Evolutionary conservation across 306 rosid genomes (phyloP), one percentile per base, ranked within the genome.

Genomic region (Arachis stenosperma): DNA sequence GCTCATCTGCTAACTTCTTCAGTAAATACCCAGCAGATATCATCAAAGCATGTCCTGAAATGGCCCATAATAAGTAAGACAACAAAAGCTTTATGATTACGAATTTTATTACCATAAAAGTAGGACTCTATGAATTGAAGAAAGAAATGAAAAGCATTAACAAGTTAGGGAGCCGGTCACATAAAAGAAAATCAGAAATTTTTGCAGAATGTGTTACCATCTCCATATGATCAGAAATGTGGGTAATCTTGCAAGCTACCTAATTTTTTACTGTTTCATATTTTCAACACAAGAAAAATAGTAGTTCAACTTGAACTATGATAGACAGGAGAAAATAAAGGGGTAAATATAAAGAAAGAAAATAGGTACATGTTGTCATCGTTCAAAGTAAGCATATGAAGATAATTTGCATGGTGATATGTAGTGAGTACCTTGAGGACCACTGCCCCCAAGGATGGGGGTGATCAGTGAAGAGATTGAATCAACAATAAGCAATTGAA

Each of bases 1-100:
- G 83, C 77, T 90, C 90, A 74, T 89, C 84, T 70, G 97, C 98
- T 73, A 93, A 61, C 75, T 85, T 89, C 92, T 93, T 93, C 75
- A 90, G 78, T 69, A 90, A 83, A 69, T 73, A 83, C 58, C 98
- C 97, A 75, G 89, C 90, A 75, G 97, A 93, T 71, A 83, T 71
- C 98, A 93, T 90, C 71, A 90, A 84, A 69, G 92, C 89, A 29
- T 88, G 91, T 50, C 98, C 98, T 90, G 88, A 53, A 75, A 69
- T 77, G 70, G 73, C 51, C 67, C 81, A 83, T 14, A 67, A 69
- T 65, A 68, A 33, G 79, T 65, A 68, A 81, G 70, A 48, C 59
- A 22, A 22, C 27, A 22, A 61, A 44, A 70, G 58, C 72, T 81
- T 69, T 2, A 33, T 2, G 37, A 33, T 33, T 33, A 33, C 3